Evolutionary conservation across 192 early-diverging fungal species (phyloP).

Genomic region (Coemansia sp.): DNA sequence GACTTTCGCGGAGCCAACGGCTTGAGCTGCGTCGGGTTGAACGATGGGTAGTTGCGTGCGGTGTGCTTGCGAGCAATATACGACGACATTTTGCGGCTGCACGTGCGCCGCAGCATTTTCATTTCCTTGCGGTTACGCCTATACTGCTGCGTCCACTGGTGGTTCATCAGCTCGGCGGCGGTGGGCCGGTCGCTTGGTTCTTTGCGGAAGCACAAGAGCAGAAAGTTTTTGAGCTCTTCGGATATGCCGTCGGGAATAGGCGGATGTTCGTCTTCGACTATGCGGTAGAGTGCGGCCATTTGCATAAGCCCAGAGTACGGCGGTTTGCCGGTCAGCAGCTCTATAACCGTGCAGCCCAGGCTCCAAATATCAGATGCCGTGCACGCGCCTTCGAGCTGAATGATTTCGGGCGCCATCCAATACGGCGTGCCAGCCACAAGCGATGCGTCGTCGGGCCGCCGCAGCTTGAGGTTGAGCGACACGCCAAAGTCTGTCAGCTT

Average conservation of each 20-base stretch:
- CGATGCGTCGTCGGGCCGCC: constrained; percentile 63
- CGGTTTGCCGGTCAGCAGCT: constrained; percentile 89
- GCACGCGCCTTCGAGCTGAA: constrained; percentile 85
- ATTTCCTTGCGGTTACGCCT: constrained; percentile 52
- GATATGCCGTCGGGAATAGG: constrained; percentile 82
- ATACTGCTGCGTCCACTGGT: constrained; percentile 70
- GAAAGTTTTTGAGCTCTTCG: constrained; percentile 75
- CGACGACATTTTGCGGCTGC: constrained; percentile 54
- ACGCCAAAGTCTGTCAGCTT: constrained; percentile 98
- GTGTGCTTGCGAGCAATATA: constrained; percentile 38
- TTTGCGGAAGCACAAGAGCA: constrained; percentile 83
- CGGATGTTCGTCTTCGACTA: constrained; percentile 89
- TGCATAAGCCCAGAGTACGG: constrained; percentile 83
- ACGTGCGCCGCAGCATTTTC: constrained; percentile 53
- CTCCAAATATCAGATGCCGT: constrained; percentile 94
- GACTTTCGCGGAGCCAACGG: constrained; percentile 5
- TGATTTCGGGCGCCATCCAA: constrained; percentile 92
- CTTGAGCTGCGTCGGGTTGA: constrained; percentile 34
- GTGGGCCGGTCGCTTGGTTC: constrained; percentile 70
- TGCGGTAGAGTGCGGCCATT: constrained; percentile 91
- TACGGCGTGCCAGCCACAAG: constrained; percentile 83
- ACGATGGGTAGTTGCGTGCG: constrained; percentile 29
- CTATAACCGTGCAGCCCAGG: constrained; percentile 91
- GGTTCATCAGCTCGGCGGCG: constrained; percentile 69
- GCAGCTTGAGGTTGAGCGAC: constrained; percentile 78